Evolutionary conservation across 2,329 filamentous ascomycete genomes (phyloP), one percentile per base, ranked within the genome.

Genomic region (Pseudogymnoascus sp.): DNA sequence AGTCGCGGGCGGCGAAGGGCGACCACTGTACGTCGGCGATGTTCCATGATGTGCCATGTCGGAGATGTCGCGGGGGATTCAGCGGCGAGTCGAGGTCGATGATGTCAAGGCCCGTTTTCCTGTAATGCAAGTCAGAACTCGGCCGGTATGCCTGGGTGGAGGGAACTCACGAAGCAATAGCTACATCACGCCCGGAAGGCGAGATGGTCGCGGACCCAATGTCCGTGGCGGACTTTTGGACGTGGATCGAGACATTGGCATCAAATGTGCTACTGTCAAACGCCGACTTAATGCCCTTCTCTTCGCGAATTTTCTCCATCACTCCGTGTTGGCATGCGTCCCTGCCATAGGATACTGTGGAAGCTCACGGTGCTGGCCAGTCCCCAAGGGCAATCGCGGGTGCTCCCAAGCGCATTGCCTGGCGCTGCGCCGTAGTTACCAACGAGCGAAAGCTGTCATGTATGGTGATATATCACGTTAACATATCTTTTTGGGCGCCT

Each of bases 11-110:
- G 11, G 92, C 89, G 72, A 97, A 96, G 0, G 93, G 93, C 9
- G 91, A 96, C 93, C 93, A 97, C 74, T 97, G 93, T 30, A 96
- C 92, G 74, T 97, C 93, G 9, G 93, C 92, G 4, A 96, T 92
- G 59, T 96, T 86, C 91, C 92, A 97, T n/a, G 90, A 88, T 43
- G 91, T 86, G 61, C 90, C 88, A 74, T 96, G 90, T 64, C 88
- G 88, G 67, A 97, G 81, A 69, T 92, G 88, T 16, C 92, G 87
- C 16, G 93, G 93, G 8, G 89, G 88, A 63, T 88, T 94, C 71
- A 92, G 94, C 0, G 91, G 91, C 9, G 87, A 92, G 75, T 97
- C 92, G 54, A 97, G 80, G 69, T 97, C 92, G 70, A 97, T 92
- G 67, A 97, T 91, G 71, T 93, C 88, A 61, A 97, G 81, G 54